Percentiles rank a stretch among this genome's conserved stretches.
phyloP scores from a whole-genome alignment of 352 stramenopile genomes.

The Phytophthora fragariae region DNA sequence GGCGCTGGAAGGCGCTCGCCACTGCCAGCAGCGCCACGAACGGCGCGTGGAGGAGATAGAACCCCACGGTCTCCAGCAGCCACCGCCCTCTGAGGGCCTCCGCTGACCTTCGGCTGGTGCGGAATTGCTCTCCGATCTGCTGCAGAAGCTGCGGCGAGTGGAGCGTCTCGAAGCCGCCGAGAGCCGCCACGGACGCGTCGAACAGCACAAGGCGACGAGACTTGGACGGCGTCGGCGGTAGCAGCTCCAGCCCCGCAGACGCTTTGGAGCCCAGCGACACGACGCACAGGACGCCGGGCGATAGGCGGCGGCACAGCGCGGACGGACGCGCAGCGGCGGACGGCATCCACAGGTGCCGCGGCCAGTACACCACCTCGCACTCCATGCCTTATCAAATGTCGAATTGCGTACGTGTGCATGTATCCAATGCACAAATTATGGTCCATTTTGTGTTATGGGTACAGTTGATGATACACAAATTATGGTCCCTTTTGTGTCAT shows the following conservation, averaged over 20 bases:
- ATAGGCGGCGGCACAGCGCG: neutral
- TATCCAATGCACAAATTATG: too few species aligned
- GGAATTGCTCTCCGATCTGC: neutral
- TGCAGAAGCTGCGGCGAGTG: slow-evolving; percentile 21
- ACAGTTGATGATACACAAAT: too few species aligned
- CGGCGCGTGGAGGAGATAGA: neutral
- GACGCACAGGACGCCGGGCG: neutral
- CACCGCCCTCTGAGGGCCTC: neutral
- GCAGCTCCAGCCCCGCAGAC: neutral
- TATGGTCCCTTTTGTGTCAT: neutral
- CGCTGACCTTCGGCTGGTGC: neutral
- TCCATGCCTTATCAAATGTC: slow-evolving; percentile 16
- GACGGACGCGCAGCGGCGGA: neutral
- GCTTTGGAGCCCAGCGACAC: neutral
- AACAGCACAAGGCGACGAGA: slow-evolving; percentile 37
- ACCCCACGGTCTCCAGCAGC: neutral
- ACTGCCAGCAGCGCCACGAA: slow-evolving; percentile 21
- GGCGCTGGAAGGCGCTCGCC: slow-evolving; percentile 13
- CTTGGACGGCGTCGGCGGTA: slow-evolving; percentile 15
- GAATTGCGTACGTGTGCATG: neutral
- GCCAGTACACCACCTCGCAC: slow-evolving; percentile 57
- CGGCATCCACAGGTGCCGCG: slow-evolving; percentile 35
- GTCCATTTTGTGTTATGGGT: too few species aligned
- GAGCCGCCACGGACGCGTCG: slow-evolving; percentile 31
- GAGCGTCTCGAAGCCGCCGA: slow-evolving; percentile 29